phyloP scores from a whole-genome alignment of 257 asterid species.

The Solanum corneliomulleri region DNA sequence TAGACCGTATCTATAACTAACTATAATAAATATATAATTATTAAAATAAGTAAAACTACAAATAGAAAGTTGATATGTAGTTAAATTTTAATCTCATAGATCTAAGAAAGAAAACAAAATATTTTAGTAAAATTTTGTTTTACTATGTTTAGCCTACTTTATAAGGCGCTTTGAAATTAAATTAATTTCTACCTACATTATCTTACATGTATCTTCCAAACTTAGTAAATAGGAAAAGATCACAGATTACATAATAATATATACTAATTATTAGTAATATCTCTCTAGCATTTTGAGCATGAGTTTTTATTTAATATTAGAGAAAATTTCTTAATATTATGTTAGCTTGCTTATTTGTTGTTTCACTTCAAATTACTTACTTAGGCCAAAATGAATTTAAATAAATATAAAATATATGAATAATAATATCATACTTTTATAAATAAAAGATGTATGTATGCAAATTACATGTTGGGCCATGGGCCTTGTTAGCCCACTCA shows the following conservation, averaged over 20 bases:
- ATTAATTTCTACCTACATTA: too few species aligned
- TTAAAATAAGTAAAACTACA: background rate
- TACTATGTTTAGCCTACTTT: too few species aligned
- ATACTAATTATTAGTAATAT: background rate
- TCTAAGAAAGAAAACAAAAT: too few species aligned
- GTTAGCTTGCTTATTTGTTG: background rate
- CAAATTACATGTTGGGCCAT: background rate
- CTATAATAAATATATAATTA: background rate
- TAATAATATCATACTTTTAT: too few species aligned
- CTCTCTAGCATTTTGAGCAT: background rate
- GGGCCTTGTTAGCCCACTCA: background rate
- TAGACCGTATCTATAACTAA: too few species aligned
- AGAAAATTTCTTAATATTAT: too few species aligned
- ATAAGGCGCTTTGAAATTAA: background rate
- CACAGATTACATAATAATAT: background rate
- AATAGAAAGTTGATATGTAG: too few species aligned
- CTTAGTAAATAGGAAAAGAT: background rate
- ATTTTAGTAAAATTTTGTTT: too few species aligned
- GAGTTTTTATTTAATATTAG: background rate
- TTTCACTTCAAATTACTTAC: background rate
- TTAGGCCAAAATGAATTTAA: too few species aligned
- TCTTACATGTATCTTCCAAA: background rate
- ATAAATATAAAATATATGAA: background rate
- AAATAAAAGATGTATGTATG: too few species aligned
- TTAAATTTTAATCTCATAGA: too few species aligned